Evolutionary conservation across 768 basidiomycete species (phyloP), one percentile per base, ranked within the genome.

Genomic region (Mycena vulgaris): DNA sequence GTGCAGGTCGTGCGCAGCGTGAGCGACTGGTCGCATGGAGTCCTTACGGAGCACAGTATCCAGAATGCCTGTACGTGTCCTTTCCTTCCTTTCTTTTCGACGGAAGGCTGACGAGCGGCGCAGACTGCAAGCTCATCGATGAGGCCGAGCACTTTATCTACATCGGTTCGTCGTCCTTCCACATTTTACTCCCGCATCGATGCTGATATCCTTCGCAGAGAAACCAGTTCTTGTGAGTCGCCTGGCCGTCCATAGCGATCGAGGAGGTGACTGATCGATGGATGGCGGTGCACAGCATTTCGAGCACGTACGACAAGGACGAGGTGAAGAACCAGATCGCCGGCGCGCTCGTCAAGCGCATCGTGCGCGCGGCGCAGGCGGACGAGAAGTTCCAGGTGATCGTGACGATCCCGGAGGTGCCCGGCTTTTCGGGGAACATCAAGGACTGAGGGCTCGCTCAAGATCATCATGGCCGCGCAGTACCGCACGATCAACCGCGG

Each of bases 11-110:
- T 95, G 48, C 89, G 97, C 62, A 95, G 93, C 69, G 93, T 96
- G 25, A 90, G 87, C 2, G 97, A 98, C 80, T 99, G 97, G 97
- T 94, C 92, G 75, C 95, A 96, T 75, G 97, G 97, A 3, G 93
- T 96, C 39, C 84, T 97, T 72, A 92, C 89, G 5, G 97, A 98
- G 80, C 89, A 90, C 67, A 96, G 94, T 79, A 95, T 99, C 68
- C 97, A 98, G 81, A 93, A 95, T 74, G 97, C 97, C 53, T 96
- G 94, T 95, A 76, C 78, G 93, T 88, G 55, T 37, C 6, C 52
- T 33, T 42, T 35, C 14, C 33, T 27, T 23, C 35, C 27, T 53
- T 59, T 58, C n/a, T 47, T 62, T 66, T 37, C 35, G n/a, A 2
- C 21, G 2, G 4, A 5, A 6, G 17, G 23, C 25, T 31, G 10